Evolutionary conservation across 2,329 filamentous ascomycete species (phyloP), one percentile per base, ranked within the genome.

Genomic region (Dactylellina drechsleri): DNA sequence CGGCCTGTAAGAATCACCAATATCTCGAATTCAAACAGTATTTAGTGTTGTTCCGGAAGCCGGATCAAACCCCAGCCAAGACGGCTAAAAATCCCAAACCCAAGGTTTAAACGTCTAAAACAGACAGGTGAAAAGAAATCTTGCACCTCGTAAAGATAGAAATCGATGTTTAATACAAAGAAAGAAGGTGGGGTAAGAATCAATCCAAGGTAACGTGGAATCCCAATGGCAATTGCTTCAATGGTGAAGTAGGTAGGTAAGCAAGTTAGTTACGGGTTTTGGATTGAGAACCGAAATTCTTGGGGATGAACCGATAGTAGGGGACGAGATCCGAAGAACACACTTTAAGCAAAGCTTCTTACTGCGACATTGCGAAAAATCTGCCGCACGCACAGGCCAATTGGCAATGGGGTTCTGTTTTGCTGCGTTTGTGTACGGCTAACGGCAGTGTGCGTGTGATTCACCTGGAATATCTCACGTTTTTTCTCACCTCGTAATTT

Each of bases 61-160:
- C 66, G 66, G 66, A 43, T 64, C 64, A 71, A 53, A 47, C 60
- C 10, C 28, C 23, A 23, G 66, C 66, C 66, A 71, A 71, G 66
- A 52, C 66, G 66, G 66, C 66, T 71, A 71, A 71, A 71, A 71
- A 64, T 65, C 66, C 66, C 59, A 65, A 53, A 26, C 20, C 43
- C 54, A 59, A 54, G 66, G 66, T 64, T 45, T 49, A n/a, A 15
- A 20, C n/a, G 20, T 7, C 45, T 26, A 13, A n/a, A 59, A 58
- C 36, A 41, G 41, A 58, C 52, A 57, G 59, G 57, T 54, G 47
- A 64, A 20, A 57, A 23, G 23, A 23, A 23, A 23, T 23, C 23
- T 23, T 23, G 23, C 23, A 23, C 23, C 23, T 23, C 23, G 23
- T 23, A 36, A 41, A 23, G 43, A 60, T 60, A 60, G 65, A 23